phyloP scores from a whole-genome alignment of 352 stramenopile genomes.

The Phytophthora nicotianae region DNA sequence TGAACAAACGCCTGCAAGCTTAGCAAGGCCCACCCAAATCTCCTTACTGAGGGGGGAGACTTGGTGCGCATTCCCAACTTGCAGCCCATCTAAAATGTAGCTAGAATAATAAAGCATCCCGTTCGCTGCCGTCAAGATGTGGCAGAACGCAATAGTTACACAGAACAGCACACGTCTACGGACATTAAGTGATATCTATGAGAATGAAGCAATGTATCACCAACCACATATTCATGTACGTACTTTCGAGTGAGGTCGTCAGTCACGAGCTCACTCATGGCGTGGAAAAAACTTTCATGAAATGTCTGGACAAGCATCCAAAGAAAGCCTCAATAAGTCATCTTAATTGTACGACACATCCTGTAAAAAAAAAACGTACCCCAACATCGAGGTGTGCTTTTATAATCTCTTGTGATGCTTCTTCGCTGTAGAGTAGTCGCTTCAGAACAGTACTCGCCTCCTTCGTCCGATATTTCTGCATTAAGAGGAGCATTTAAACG shows the following conservation, averaged over 20 bases:
- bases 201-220: background rate
- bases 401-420: constrained; percentile 38
- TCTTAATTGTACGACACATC: too few species aligned
- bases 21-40: constrained; percentile 65
- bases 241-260: constrained; percentile 49
- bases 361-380: too few species aligned
- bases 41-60: constrained; percentile 53
- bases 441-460: constrained; percentile 50
- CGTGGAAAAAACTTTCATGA: constrained; percentile 41
- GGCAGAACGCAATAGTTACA: constrained; percentile 60
- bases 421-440: constrained; percentile 34
- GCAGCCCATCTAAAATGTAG: constrained; percentile 66
- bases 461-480: constrained; percentile 52
- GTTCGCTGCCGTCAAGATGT: constrained; percentile 71
- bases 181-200: constrained; percentile 2
- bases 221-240: background rate
- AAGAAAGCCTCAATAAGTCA: background rate
- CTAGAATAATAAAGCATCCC: constrained; percentile 86
- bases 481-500: background rate
- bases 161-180: constrained; percentile 59
- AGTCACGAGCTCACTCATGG: constrained; percentile 41
- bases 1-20: constrained; percentile 65
- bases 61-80: constrained; percentile 16
- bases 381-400: constrained; percentile 26
- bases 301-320: constrained; percentile 27